Base-by-base conservation (phyloP, 2,329 filamentous ascomycete genomes). In the Lachnellula suecica region DNA sequence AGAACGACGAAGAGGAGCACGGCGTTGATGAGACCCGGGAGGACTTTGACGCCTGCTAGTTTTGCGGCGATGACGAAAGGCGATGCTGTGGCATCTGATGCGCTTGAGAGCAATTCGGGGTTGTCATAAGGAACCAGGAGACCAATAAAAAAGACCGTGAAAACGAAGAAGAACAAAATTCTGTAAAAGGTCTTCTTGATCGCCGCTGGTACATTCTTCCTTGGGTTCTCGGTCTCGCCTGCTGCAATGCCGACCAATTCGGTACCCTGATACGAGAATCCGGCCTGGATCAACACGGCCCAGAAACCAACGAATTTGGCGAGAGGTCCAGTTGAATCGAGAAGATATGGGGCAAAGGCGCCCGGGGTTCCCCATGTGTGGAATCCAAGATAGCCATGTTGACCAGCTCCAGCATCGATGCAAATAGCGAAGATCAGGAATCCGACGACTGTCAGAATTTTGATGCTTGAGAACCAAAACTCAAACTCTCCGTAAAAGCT, bases 221-320 rank as follows among this genome's bases (percentile, higher is more conserved):
- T 79, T 5, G 88, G 89, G 66, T 91, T 83, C 44, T 81, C 79
- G 7, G 86, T 87, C 72, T 93, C 89, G 54, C 87, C 88, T 4
- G 88, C 88, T n/a, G 85, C 87, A 44, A 93, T 83, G 56, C 84
- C 88, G 8, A 91, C 87, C 15, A 91, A 78, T 71, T 92, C 89
- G 2, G 87, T 83, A 38, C 88, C 88, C 68, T 87, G 84, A 70
- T 82, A 89, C 19, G 81, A 81, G 67, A 89, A 87, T n/a, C 80
- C 82, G 20, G 85, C 85, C 47, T 83, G 83, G 58, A 88, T 80
- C 37, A 89, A 72, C 15, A 85, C 83, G 27, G 82, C 77, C 83
- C 84, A 88, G 72, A 88, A 88, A 10, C 82, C 84, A 47, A 87
- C 79, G 56, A 88, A 87, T 66, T 82, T 82, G 41, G 82, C 84